phyloP scores from a whole-genome alignment of 176 grass and related monocot species.

The Triticum urartu region DNA sequence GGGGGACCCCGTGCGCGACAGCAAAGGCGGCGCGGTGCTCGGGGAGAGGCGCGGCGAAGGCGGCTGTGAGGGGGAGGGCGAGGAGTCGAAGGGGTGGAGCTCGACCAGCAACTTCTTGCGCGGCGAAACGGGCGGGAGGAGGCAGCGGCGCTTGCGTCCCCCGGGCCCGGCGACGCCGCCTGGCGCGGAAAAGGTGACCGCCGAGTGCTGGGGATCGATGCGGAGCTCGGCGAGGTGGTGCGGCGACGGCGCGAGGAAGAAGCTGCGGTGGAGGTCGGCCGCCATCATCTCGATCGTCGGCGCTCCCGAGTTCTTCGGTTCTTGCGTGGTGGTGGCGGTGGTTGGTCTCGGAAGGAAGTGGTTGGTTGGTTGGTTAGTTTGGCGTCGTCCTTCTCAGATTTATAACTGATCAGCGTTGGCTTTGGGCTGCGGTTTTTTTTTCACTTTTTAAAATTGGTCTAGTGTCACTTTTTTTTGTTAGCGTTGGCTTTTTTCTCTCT shows the following conservation, averaged over 20 bases:
- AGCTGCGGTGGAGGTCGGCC: background rate
- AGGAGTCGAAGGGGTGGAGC: slow-evolving; percentile 4
- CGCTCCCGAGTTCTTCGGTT: slow-evolving; percentile 10
- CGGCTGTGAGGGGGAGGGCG: background rate
- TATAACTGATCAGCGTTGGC: background rate
- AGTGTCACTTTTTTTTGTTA: background rate
- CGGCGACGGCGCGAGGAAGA: slow-evolving; percentile 7
- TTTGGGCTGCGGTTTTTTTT: background rate
- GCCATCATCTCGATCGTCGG: background rate
- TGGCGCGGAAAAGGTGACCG: background rate
- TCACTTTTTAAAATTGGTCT: no score
- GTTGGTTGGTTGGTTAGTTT: background rate
- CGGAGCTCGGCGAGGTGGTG: slow-evolving; percentile 12
- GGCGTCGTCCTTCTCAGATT: background rate
- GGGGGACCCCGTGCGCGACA: background rate
- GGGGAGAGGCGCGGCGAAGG: background rate
- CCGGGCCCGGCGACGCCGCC: background rate
- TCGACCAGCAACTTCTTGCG: slow-evolving; percentile 24
- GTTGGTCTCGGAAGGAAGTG: background rate
- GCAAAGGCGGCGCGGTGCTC: background rate
- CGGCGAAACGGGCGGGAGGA: background rate
- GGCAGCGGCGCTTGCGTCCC: slow-evolving; percentile 18
- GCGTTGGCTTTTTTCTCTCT: background rate
- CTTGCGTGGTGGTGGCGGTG: background rate
- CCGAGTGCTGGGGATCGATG: background rate